Base-by-base conservation (phyloP, 225 moss, liverwort and hornwort species). In the Pleurozium schreberi region DNA sequence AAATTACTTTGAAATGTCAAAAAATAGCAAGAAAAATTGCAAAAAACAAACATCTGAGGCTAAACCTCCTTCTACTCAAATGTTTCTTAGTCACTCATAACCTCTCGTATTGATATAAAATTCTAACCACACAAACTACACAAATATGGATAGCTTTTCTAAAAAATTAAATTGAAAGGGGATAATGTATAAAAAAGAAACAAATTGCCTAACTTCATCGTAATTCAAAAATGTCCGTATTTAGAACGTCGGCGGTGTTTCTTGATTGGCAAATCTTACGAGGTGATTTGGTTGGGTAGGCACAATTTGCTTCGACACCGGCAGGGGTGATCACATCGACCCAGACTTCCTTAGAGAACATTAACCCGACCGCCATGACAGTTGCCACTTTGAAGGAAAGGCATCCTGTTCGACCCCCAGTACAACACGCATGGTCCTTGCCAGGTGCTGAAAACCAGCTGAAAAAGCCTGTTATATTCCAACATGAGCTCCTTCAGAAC, bases 401-500 rank as follows among this genome's bases (percentile, higher is more conserved):
- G 82, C 99, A 99, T 87, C 27, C 92, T 65, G 71, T 97, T 25
- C 95, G 99, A 90, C 99, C 99, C 28, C 99, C 99, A 28, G 99
- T 99, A 70, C 84, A 94, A 80, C 99, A 99, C 89, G 88, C 92
- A 59, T 99, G 97, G 94, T 99, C 99, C 43, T 90, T 97, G 81
- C 99, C 99, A 73, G 92, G 95, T 85, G 88, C 88, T 91, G 85
- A 92, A 68, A 94, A 93, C 82, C 75, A 91, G 82, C 81, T 96
- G 71, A 97, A 96, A 82, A 93, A n/a, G 75, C 99, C 99, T 70
- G 94, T 95, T 92, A 96, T 99, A 25, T 99, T 99, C 70, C 99
- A 99, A 87, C 99, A 99, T 90, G 99, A 99, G 91, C 99, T 99
- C 81, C 96, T 99, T 84, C 99, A 99, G 89, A 99, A 99, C 89